Evolutionary conservation across 768 basidiomycete species (phyloP).

Genomic region (Daedaleopsis sinensis): DNA sequence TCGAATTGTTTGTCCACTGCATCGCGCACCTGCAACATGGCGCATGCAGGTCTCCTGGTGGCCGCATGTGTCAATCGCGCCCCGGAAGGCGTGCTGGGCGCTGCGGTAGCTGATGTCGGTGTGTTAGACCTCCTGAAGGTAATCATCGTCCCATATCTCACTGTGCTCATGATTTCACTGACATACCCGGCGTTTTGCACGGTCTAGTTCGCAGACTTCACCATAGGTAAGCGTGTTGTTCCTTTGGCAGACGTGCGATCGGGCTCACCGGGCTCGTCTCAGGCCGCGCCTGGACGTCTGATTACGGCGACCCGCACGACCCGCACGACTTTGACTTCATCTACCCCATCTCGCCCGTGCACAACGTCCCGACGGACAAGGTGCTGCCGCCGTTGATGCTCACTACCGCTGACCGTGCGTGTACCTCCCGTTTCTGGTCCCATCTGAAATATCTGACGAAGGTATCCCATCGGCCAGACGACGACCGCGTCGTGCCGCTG

Average conservation of each 20-base stretch:
- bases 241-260: too few species aligned
- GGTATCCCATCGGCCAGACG: slow-evolving; percentile 47
- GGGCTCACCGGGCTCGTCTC: slow-evolving; percentile 12
- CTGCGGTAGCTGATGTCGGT: slow-evolving; percentile 79
- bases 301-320: slow-evolving; percentile 77
- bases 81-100: slow-evolving; percentile 75
- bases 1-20: background rate
- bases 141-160: slow-evolving; percentile 11
- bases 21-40: background rate
- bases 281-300: slow-evolving; percentile 79
- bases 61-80: slow-evolving; percentile 85
- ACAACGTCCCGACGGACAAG: slow-evolving; percentile 69
- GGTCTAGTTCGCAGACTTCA: slow-evolving; percentile 69
- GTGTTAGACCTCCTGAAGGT: slow-evolving; percentile 82
- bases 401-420: slow-evolving; percentile 83
- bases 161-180: background rate
- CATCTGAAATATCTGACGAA: background rate
- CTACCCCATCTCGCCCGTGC: slow-evolving; percentile 75
- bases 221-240: slow-evolving; percentile 54
- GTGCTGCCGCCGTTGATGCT: slow-evolving; percentile 70
- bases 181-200: background rate
- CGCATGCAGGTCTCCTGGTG: slow-evolving; percentile 64
- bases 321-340: slow-evolving; percentile 86
- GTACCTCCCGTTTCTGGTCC: background rate
- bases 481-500: slow-evolving; percentile 85